phyloP scores from a whole-genome alignment of 2,329 filamentous ascomycete species.

The Cercospora sesami region DNA sequence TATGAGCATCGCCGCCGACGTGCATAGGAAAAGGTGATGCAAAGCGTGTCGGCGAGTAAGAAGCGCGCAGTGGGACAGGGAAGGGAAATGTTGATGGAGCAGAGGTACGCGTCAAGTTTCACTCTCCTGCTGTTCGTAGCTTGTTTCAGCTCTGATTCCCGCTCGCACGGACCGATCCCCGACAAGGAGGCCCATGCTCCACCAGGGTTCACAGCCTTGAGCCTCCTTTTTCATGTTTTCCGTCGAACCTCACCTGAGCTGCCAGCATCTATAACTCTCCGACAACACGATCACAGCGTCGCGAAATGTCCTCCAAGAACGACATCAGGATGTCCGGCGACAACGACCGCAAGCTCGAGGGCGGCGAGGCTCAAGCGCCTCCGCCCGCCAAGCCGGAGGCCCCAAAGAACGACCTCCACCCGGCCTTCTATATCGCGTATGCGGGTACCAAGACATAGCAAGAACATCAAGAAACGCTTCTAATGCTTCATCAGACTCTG shows the following conservation, averaged over 20 bases:
- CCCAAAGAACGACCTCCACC: constrained; percentile 68
- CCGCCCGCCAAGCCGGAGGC: constrained; percentile 61
- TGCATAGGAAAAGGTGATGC: background rate
- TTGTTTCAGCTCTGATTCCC: background rate
- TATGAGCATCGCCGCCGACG: background rate
- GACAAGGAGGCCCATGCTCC: background rate
- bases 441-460: constrained; percentile 30
- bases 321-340: constrained; percentile 84
- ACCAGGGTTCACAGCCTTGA: background rate
- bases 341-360: constrained; percentile 59
- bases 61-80: background rate
- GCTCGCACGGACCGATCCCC: background rate
- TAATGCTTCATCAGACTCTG: constrained; percentile 50
- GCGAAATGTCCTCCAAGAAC: constrained; percentile 48
- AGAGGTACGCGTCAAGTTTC: constrained; percentile 1
- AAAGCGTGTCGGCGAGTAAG: background rate
- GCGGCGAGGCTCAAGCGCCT: constrained; percentile 60
- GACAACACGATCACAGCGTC: background rate
- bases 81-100: background rate
- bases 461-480: constrained; percentile 38
- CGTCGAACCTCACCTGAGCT: background rate
- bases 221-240: background rate
- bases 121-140: background rate
- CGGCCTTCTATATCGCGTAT: constrained; percentile 77
- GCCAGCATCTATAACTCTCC: background rate